Evolutionary conservation across 179 eudicot genomes (phyloP), one percentile per base, ranked within the genome.

Genomic region (Actinidia chinensis): DNA sequence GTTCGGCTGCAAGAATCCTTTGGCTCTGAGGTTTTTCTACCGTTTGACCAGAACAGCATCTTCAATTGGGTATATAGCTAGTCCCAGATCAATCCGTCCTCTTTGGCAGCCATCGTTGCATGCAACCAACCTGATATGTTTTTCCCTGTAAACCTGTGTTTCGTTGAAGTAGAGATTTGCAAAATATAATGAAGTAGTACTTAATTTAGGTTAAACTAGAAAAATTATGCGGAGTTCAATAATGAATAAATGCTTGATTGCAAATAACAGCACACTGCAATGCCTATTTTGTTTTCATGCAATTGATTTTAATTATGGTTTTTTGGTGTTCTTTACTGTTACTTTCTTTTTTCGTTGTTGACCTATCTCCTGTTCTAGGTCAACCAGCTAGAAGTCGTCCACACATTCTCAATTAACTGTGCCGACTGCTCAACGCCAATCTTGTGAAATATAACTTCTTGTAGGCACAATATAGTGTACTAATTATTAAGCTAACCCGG

Each of bases 91-190:
- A 73, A 91, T 91, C 87, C 91, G 76, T 85, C 82, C n/a, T 91
- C 88, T 88, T 93, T 46, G n/a, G 98, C 93, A 79, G 97, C n/a
- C 97, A 73, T 90, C 94, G 79, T 85, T 75, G 86, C 92, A 88
- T 51, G 87, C 81, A 82, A 84, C 71, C 78, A 94, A 33, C 97
- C 97, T 1, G 97, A 92, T 79, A 93, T 94, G 40, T 96, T 91
- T 82, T 91, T 93, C 44, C 91, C 91, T 5, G 79, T 15, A 86
- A 93, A 94, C 86, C 98, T 93, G 89, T 22, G 44, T 46, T 58
- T 36, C 14, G 63, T 65, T 33, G 42, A 76, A 67, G 63, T 33
- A 65, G 2, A 66, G 58, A 66, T 63, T 4, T 51, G 50, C 23
- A 66, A 25, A 47, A 40, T 48, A 48, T 22, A 42, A 44, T 13